These are phyloP conservation scores for Dioszegia crocea DNA, from an alignment of 768 basidiomycete species.

Conservation along the genomic window DNA sequence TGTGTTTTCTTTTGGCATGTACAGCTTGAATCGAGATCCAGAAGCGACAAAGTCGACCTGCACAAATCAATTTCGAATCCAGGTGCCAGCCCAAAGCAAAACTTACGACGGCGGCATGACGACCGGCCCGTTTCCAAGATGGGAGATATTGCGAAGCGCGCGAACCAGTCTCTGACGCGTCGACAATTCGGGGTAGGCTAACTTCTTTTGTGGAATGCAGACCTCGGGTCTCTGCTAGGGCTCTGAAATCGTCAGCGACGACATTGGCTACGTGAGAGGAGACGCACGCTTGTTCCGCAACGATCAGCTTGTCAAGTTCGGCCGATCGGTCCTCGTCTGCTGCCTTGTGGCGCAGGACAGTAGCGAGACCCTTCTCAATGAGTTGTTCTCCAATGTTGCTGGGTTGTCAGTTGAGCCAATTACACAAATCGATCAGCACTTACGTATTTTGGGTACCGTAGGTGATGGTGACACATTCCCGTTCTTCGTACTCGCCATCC, in stretches of 20 bases:
- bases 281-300: slow-evolving; percentile 82
- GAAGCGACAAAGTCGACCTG: slow-evolving; percentile 85
- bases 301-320: slow-evolving; percentile 92
- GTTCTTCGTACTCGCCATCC: slow-evolving; percentile 89
- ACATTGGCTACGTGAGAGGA: neutral
- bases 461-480: slow-evolving; percentile 84
- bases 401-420: slow-evolving; percentile 5
- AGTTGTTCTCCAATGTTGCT: slow-evolving; percentile 91
- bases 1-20: slow-evolving; percentile 86
- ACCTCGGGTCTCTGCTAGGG: slow-evolving; percentile 70
- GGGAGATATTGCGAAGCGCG: slow-evolving; percentile 85
- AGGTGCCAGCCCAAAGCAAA: too few relatives aligned
- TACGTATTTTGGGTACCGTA: slow-evolving; percentile 77
- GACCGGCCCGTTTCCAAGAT: slow-evolving; percentile 82
- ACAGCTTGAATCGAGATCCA: slow-evolving; percentile 94
- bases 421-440: slow-evolving; percentile 43
- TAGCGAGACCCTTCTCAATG: slow-evolving; percentile 87
- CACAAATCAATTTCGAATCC: neutral
- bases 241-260: slow-evolving; percentile 54
- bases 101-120: slow-evolving; percentile 63
- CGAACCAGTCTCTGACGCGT: slow-evolving; percentile 77
- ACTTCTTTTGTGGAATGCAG: slow-evolving; percentile 91
- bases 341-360: slow-evolving; percentile 81
- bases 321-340: slow-evolving; percentile 95
- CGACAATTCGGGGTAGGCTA: slow-evolving; percentile 70